Base-by-base conservation (phyloP, 768 basidiomycete species). In the Lentinula sp. region DNA sequence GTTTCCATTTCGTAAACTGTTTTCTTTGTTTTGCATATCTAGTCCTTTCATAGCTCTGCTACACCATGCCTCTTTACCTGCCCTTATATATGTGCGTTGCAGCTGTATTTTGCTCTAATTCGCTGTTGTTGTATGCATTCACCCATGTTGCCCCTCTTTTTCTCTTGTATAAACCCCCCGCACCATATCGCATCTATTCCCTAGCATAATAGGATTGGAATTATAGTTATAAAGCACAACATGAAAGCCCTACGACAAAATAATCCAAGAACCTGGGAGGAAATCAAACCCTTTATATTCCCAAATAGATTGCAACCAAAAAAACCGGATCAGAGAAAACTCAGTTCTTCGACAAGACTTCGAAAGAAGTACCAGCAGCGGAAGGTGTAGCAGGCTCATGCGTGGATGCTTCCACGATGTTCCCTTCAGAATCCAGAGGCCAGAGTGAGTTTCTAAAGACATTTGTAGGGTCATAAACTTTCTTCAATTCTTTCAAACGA, bases 361-460 rank as follows among this genome's bases (percentile, higher is more conserved):
- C 66, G 68, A 36, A 73, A 67, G 60, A 71, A 68, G 54, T 68
- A 10, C 55, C 55, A 23, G 55, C 55, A 12, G 39, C 20, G 12
- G 28, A 65, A 2, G 82, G 82, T 4, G 81, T 81, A 10, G 77
- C 76, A 0, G 88, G 88, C 65, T 91, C 90, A 62, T 90, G 88
- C 6, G 74, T 76, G 48, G 80, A 70, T 9, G 85, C 77, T 37
- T 83, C 77, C n/a, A 91, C 76, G 2, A 72, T 71, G 0, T 82
- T 73, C 2, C 86, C 85, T 18, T 78, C 70, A 32, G 78, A 77
- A 67, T 87, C 77, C 61, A 91, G 69, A 18, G 93, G 93, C 91
- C 93, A 95, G 68, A 93, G 84, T 12, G 84, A 81, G 67, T 93
- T 88, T 61, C 74, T 79, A 77, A 95, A 93, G 46, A 95, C 63